Conservation (phyloP, 768 basidiomycete species). For the Trametes maxima region DNA sequence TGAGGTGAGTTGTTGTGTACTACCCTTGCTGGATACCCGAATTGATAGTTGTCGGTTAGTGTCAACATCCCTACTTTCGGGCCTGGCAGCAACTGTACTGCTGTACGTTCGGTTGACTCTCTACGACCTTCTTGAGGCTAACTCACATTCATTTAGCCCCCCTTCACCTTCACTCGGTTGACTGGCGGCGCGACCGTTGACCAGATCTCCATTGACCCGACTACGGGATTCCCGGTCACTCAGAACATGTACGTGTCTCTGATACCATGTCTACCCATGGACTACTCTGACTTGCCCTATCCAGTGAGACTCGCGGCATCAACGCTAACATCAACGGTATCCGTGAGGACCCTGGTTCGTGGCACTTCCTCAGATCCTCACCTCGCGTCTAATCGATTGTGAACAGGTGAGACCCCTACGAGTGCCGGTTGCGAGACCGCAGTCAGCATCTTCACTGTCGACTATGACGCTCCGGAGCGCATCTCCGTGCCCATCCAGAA, state of each 20-base stretch:
- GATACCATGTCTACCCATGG: too few relatives aligned
- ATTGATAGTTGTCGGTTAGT: slow-evolving; percentile 8
- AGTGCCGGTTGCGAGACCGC: slow-evolving; percentile 31
- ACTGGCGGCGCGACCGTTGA: slow-evolving; percentile 33
- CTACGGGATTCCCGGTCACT: slow-evolving; percentile 31
- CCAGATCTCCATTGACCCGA: slow-evolving; percentile 28
- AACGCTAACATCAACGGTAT: slow-evolving; percentile 32
- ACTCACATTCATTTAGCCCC: slow-evolving; percentile 25
- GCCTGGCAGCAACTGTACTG: slow-evolving; percentile 28
- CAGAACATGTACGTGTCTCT: slow-evolving; percentile 26
- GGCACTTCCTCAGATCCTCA: neutral
- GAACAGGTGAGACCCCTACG: slow-evolving; percentile 32
- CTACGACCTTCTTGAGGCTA: neutral
- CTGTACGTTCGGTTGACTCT: slow-evolving; percentile 11
- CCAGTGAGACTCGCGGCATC: slow-evolving; percentile 28
- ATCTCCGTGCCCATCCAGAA: slow-evolving; percentile 30
- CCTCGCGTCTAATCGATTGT: neutral
- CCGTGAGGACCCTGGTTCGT: slow-evolving; percentile 30
- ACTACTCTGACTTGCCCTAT: neutral
- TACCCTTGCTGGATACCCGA: neutral
- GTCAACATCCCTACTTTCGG: slow-evolving; percentile 33
- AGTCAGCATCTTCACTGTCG: slow-evolving; percentile 34
- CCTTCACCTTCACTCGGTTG: slow-evolving; percentile 34
- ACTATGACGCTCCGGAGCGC: slow-evolving; percentile 34
- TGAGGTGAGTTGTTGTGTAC: slow-evolving; percentile 23